Base-by-base conservation (phyloP, 148 eudicot species). In the Silene uniflora region DNA sequence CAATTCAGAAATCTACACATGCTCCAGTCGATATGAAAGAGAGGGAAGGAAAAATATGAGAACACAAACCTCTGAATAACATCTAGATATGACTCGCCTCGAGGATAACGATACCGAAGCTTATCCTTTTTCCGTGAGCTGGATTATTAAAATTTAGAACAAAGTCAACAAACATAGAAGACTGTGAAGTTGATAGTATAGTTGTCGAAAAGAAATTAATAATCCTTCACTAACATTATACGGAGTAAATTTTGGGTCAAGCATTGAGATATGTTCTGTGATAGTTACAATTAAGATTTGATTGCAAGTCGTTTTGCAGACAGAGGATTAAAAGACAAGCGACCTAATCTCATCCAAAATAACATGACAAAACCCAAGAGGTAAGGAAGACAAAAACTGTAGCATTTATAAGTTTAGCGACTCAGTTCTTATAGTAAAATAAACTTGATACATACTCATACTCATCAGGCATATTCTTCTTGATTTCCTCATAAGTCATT, bases 71-170 rank as follows among this genome's bases (percentile, higher is more conserved):
- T 95, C 78, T 95, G 99, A 77, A 95, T 95, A 25, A 95, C 99
- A 88, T 95, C 99, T 81, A 95, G 85, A 81, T 95, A 95, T 59
- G 99, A 95, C 80, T 95, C 99, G 74, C 99, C 99, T 79, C 99
- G 97, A 83, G 98, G 98, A 85, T 95, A 95, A 47, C 99, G 91
- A 80, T 92, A 95, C 64, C 98, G 86, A 79, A 95, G 80, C 84
- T 95, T 95, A 80, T 95, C 99, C 79, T 92, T 92, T 82, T 89
- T 88, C 69, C 99, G 96, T 19, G 99, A 84, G 72, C 99, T 89
- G 81, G 62, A 81, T 47, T 58, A 52, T 52, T 52, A 52, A 18
- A 52, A 11, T 39, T 74, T 42, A n/a, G 32, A 22, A 71, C 62
- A n/a, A n/a, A n/a, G n/a, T n/a, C n/a, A n/a, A n/a, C n/a, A 42